Evolutionary conservation across 345 rosid genomes (phyloP).

Genomic region (Erucastrum elatum): DNA sequence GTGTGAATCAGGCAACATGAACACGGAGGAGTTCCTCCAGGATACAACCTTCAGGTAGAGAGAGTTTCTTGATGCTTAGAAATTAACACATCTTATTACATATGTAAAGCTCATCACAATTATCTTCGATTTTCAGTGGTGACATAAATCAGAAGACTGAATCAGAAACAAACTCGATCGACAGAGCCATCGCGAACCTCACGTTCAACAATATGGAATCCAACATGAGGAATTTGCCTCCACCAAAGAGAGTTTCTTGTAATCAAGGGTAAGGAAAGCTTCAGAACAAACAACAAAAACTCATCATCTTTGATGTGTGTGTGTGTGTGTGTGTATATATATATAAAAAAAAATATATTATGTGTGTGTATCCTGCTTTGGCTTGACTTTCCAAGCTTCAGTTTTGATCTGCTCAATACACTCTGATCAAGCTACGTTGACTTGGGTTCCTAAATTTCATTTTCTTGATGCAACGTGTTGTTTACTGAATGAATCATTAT

Average conservation of each 20-base stretch:
- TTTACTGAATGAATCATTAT: slow-evolving; percentile 3
- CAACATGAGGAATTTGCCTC: slow-evolving; percentile 38
- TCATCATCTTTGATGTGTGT: neutral
- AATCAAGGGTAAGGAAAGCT: slow-evolving; percentile 13
- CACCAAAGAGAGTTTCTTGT: slow-evolving; percentile 28
- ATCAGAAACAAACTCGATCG: slow-evolving; percentile 67
- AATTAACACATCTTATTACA: neutral
- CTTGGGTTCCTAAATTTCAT: neutral
- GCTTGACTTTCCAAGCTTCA: slow-evolving; percentile 34
- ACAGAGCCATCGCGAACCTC: slow-evolving; percentile 77
- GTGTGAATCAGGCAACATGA: slow-evolving; percentile 8
- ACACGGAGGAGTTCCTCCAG: slow-evolving; percentile 11
- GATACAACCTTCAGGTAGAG: slow-evolving; percentile 23
- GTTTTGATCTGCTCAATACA: slow-evolving; percentile 37
- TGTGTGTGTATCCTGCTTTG: neutral
- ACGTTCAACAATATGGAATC: slow-evolving; percentile 67
- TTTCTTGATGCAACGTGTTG: neutral
- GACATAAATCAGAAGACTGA: slow-evolving; percentile 45
- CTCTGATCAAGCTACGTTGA: slow-evolving; percentile 11
- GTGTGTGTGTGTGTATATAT: slow-evolving; percentile 18
- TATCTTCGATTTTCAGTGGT: slow-evolving; percentile 34
- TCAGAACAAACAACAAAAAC: neutral
- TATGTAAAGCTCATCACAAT: neutral
- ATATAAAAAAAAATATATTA: neutral
- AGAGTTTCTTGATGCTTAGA: neutral